Evolutionary conservation across 768 basidiomycete species (phyloP), one percentile per base, ranked within the genome.

Genomic region (Termitomyces sp.): DNA sequence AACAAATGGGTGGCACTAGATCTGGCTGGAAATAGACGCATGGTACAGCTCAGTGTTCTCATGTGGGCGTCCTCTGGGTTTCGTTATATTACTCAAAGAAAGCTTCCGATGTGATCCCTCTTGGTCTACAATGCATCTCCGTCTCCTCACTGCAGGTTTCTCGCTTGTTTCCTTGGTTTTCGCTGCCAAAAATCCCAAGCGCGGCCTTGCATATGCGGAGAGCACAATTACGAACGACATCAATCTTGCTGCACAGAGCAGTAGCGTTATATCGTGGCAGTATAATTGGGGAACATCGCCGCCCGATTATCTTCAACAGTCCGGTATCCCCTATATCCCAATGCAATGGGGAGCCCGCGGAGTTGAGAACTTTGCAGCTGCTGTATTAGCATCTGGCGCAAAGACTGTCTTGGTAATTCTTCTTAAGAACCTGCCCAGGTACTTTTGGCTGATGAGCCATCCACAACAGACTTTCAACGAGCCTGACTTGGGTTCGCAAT

Each of bases 251-350:
- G 67, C 69, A 49, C 64, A 68, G 49, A 62, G 54, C 53, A 58
- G 57, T 34, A 71, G 69, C 47, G 62, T 63, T 6, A 56, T 72
- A 2, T 69, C 71, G 7, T 73, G 71, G 71, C 51, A 80, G 9
- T 86, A 73, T 44, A 62, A 73, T 53, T 73, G 72, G 87, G 71
- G 71, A 17, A 45, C 62, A 12, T 58, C 67, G 6, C 65, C 70
- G 4, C 68, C 71, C n/a, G 55, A 53, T 30, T 68, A 67, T 55
- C 60, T 73, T 15, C 57, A 62, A 17, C 58, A 65, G 46, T 68
- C 69, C 10, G 61, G 60, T 3, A 66, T 74, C 45, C 62, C 65
- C 30, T 73, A 70, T 52, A 66, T 74, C 26, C 73, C 73, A 0
- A 74, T 74, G 73, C 72, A 73, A 58, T 74, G 72, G 72, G 72